Evolutionary conservation across 441 rosid genomes (phyloP).

Genomic region (Syzygium syzygioides): DNA sequence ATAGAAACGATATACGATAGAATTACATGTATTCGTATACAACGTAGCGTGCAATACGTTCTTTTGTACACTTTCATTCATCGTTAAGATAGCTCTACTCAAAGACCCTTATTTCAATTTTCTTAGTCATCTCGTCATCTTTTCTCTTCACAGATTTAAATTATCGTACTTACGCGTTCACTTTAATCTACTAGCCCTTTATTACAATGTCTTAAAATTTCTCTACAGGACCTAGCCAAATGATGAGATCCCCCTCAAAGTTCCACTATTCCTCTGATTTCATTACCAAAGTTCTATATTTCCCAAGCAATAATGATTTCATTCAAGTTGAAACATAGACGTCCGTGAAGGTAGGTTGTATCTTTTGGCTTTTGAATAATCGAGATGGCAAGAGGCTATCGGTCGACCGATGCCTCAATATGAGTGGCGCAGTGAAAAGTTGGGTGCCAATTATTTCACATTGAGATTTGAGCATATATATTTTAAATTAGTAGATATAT

Average conservation of each 20-base stretch:
- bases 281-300: not conserved
- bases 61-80: not conserved
- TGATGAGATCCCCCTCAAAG: not conserved
- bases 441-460: not conserved
- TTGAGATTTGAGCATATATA: not conserved
- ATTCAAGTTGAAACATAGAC: not conserved
- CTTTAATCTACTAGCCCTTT: no score
- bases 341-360: not conserved
- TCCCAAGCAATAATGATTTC: not conserved
- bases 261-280: not conserved
- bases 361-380: not conserved
- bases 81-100: not conserved
- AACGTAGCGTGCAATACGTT: not conserved
- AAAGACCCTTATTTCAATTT: not conserved
- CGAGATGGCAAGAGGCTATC: not conserved
- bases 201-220: not conserved
- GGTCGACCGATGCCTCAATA: not conserved
- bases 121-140: not conserved
- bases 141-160: not conserved
- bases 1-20: fast-evolving
- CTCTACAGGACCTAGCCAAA: not conserved
- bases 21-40: not conserved
- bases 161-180: not conserved
- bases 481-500: not conserved
- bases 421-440: not conserved